Percentiles rank a stretch among this genome's conserved stretches.
These are phyloP conservation scores for Fagopyrum tataricum DNA, from an alignment of 148 eudicot genomes.

Conservation along the genomic window DNA sequence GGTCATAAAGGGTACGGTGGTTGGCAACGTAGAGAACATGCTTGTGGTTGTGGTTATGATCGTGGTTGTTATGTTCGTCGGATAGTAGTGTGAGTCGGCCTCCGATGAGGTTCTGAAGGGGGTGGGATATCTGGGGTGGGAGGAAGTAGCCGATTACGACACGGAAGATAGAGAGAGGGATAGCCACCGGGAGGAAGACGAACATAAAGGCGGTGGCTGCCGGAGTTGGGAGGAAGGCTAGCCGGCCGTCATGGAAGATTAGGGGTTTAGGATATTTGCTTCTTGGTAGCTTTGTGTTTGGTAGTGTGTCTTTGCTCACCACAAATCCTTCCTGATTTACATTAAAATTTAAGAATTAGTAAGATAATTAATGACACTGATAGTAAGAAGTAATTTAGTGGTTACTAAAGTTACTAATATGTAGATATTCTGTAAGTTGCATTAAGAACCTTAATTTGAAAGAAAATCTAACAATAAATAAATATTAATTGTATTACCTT, in stretches of 20 bases:
- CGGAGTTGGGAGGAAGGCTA: conserved; percentile 84
- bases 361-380: too few species aligned
- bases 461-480: too few species aligned
- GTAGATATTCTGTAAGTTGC: too few species aligned
- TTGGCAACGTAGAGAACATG: conserved; percentile 51
- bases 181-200: conserved; percentile 70
- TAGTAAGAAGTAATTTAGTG: too few species aligned
- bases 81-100: conserved; percentile 35
- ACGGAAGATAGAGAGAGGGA: conserved; percentile 47
- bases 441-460: too few species aligned
- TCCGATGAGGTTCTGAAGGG: conserved; percentile 31
- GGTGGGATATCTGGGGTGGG: conserved; percentile 38
- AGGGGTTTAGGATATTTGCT: conserved; percentile 69
- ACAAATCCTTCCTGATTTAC: conserved; percentile 58
- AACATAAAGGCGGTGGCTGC: conserved; percentile 59
- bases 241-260: conserved; percentile 82
- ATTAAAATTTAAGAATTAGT: too few species aligned
- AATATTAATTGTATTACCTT: too few species aligned
- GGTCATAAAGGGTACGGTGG: conserved; percentile 75
- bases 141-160: conserved; percentile 43
- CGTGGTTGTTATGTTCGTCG: conserved; percentile 9
- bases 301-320: conserved; percentile 26
- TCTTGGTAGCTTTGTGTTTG: conserved; percentile 42
- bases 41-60: not conserved
- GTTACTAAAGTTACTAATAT: too few species aligned